Percentiles rank a stretch among this genome's conserved stretches.
Conservation (phyloP, 768 basidiomycete species). For the Rhodocollybia butyracea region DNA sequence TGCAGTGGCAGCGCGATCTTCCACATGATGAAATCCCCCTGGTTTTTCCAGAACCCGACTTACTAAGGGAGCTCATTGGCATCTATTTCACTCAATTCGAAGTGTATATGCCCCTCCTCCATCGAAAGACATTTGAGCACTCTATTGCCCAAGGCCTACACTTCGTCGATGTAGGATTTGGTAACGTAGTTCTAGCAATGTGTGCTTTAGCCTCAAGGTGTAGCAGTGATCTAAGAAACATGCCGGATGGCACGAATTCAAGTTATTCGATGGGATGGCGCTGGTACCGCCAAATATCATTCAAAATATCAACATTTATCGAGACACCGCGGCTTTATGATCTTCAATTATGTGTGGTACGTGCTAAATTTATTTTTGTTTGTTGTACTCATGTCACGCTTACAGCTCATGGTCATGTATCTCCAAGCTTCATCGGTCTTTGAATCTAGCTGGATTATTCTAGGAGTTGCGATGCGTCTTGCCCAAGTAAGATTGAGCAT, state of each 20-base stretch:
- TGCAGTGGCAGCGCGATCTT: neutral
- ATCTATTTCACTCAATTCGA: conserved; percentile 63
- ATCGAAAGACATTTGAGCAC: conserved; percentile 67
- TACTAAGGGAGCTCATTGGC: conserved; percentile 53
- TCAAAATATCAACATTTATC: neutral
- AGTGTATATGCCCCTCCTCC: conserved; percentile 60
- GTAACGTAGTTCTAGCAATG: conserved; percentile 45
- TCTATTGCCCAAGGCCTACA: conserved; percentile 49
- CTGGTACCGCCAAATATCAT: neutral
- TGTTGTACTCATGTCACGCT: conserved; percentile 13
- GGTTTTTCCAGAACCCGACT: conserved; percentile 49
- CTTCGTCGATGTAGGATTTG: conserved; percentile 43
- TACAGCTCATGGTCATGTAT: conserved; percentile 46
- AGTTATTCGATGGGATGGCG: neutral
- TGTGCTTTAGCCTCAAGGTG: conserved; percentile 58
- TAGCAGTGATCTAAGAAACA: conserved; percentile 58
- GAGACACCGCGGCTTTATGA: neutral
- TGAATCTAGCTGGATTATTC: conserved; percentile 59
- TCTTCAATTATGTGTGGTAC: conserved; percentile 34
- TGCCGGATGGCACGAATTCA: conserved; percentile 42
- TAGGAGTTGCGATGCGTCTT: conserved; percentile 63
- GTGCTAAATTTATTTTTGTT: conserved; percentile 60
- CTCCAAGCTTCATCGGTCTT: conserved; percentile 44
- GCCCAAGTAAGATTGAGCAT: conserved; percentile 72
- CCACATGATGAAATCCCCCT: neutral